phyloP scores from a whole-genome alignment of 805 yeast genomes.

The Lipomyces oligophaga region DNA sequence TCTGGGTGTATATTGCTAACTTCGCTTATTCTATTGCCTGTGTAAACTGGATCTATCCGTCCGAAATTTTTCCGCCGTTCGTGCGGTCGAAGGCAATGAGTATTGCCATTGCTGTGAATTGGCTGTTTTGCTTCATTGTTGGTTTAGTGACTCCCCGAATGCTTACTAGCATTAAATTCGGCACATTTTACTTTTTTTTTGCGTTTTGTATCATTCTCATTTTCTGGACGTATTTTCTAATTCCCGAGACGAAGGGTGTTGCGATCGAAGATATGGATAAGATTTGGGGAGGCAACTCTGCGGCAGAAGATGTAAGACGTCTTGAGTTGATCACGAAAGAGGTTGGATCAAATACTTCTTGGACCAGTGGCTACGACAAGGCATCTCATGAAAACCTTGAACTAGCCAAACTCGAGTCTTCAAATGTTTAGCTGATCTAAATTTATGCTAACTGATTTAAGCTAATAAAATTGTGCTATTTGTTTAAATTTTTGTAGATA shows the following conservation, averaged over 20 bases:
- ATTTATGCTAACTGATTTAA: no score
- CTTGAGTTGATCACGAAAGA: no score
- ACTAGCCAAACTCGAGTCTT: no score
- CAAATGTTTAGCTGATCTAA: no score
- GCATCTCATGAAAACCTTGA: no score
- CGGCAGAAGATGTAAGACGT: no score
- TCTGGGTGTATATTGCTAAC: constrained; percentile 52
- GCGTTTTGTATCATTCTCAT: constrained; percentile 47
- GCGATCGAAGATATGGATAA: constrained; percentile 65
- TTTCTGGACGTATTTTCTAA: constrained; percentile 47
- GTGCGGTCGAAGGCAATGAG: constrained; percentile 64
- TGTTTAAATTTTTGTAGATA: no score
- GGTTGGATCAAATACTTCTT: no score
- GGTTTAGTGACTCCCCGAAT: constrained; percentile 51
- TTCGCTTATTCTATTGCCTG: constrained; percentile 53
- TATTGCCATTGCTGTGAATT: constrained; percentile 53
- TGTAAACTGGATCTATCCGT: constrained; percentile 56
- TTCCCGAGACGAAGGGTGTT: constrained; percentile 65
- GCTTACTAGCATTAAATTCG: constrained; percentile 34
- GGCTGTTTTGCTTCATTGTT: constrained; percentile 35
- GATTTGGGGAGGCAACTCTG: no score
- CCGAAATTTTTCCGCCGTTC: constrained; percentile 60
- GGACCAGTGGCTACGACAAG: no score
- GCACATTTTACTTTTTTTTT: constrained; percentile 75
- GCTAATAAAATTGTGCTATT: no score